Percentiles rank a stretch among this genome's conserved stretches.
Conservation (phyloP, 352 stramenopile species). For the Hyaloperonospora arabidopsidis region DNA sequence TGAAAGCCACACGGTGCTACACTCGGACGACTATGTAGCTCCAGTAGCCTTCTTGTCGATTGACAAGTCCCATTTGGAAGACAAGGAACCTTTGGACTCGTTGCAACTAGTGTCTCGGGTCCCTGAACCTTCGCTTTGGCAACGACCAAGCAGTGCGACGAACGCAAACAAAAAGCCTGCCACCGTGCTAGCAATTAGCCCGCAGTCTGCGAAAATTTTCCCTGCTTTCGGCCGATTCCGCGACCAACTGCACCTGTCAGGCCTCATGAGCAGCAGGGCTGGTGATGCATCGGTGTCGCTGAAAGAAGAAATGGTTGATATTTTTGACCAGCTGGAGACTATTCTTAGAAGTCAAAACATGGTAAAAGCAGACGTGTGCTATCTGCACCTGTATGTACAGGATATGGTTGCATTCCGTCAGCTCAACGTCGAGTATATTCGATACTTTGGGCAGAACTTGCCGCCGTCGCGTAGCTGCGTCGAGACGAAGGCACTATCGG, state of each 20-base stretch:
- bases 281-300: conserved; percentile 30
- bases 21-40: conserved; percentile 88
- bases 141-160: background rate
- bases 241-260: conserved; percentile 58
- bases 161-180: conserved; percentile 12
- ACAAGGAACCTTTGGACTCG: conserved; percentile 55
- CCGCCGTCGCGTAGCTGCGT: conserved; percentile 86
- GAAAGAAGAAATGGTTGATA: conserved; percentile 52
- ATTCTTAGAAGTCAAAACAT: conserved; percentile 37
- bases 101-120: conserved; percentile 38
- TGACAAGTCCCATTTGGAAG: conserved; percentile 82
- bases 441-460: conserved; percentile 78
- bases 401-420: conserved; percentile 91
- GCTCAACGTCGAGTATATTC: conserved; percentile 92
- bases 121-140: conserved; percentile 6
- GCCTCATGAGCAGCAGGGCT: conserved; percentile 42
- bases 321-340: conserved; percentile 40
- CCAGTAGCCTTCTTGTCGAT: conserved; percentile 91
- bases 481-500: conserved; percentile 53
- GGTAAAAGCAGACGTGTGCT: conserved; percentile 87
- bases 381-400: conserved; percentile 94
- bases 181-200: conserved; percentile 18
- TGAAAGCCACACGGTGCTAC: conserved; percentile 87
- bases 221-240: conserved; percentile 40
- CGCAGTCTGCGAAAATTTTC: conserved; percentile 15